Evolutionary conservation across 441 rosid genomes (phyloP).

Genomic region (Heliophila coronopifolia): DNA sequence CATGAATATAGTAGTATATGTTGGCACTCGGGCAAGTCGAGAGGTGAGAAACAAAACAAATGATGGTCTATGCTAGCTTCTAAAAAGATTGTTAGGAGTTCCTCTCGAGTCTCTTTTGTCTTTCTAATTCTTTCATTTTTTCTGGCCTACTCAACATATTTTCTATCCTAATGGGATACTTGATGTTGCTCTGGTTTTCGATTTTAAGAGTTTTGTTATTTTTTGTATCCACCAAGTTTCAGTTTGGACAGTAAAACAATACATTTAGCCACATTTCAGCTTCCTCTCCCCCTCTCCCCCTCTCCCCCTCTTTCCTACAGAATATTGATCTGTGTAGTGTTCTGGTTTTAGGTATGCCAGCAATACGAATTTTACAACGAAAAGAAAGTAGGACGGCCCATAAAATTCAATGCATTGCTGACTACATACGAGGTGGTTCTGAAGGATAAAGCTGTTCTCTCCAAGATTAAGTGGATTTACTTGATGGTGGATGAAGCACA

Average conservation of each 20-base stretch:
- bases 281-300: background rate
- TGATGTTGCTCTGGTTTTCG: slow-evolving; percentile 3
- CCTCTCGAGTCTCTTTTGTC: slow-evolving; percentile 16
- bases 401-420: slow-evolving; percentile 81
- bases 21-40: slow-evolving; percentile 97
- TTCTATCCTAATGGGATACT: background rate
- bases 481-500: slow-evolving; percentile 99
- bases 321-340: slow-evolving; percentile 8
- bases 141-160: slow-evolving; percentile 1
- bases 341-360: slow-evolving; percentile 79
- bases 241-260: background rate
- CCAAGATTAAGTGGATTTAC: slow-evolving; percentile 97
- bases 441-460: slow-evolving; percentile 88
- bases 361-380: slow-evolving; percentile 89
- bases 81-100: no score
- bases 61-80: slow-evolving; percentile 2
- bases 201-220: background rate
- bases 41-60: slow-evolving; percentile 51
- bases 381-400: slow-evolving; percentile 75
- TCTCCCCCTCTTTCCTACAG: background rate
- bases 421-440: slow-evolving; percentile 98
- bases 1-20: slow-evolving; percentile 87
- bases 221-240: background rate
- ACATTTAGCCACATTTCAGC: background rate
- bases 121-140: slow-evolving; percentile 3